phyloP scores from a whole-genome alignment of 2,329 filamentous ascomycete species.

The Elsinoe arachidis region DNA sequence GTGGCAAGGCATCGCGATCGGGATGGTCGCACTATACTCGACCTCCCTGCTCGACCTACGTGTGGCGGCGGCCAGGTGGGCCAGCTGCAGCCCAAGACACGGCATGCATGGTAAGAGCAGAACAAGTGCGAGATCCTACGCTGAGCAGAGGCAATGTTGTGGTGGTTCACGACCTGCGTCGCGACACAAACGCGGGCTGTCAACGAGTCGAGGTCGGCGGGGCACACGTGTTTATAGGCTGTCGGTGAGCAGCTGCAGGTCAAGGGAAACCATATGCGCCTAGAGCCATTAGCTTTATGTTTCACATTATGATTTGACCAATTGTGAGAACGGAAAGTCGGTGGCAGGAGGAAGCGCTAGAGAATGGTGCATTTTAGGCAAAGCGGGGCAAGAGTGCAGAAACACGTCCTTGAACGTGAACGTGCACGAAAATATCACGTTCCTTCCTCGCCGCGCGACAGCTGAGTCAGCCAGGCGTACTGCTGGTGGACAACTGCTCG shows the following conservation, averaged over 20 bases:
- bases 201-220: not conserved
- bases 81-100: slow-evolving; percentile 3
- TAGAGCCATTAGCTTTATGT: not conserved
- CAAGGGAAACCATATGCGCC: not conserved
- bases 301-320: not conserved
- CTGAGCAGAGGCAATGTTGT: not conserved
- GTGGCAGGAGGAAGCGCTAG: slow-evolving; percentile 1
- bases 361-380: slow-evolving; percentile 5
- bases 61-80: slow-evolving; percentile 1
- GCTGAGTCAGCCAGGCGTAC: not conserved
- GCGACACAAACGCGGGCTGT: slow-evolving; percentile 5
- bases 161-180: not conserved
- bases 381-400: not conserved
- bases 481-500: not conserved
- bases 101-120: not conserved
- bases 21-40: slow-evolving; percentile 9
- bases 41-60: not conserved
- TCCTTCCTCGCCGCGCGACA: not conserved
- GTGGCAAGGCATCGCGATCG: slow-evolving; percentile 18
- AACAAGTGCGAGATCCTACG: slow-evolving; percentile 5
- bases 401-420: not conserved
- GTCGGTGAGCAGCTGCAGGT: slow-evolving; percentile 2
- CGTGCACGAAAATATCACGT: slow-evolving; percentile 7
- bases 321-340: not conserved
- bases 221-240: slow-evolving; percentile 6